These are phyloP conservation scores for Aspergillus hancockii DNA, from an alignment of 495 filamentous ascomycete species.

Conservation along the genomic window DNA sequence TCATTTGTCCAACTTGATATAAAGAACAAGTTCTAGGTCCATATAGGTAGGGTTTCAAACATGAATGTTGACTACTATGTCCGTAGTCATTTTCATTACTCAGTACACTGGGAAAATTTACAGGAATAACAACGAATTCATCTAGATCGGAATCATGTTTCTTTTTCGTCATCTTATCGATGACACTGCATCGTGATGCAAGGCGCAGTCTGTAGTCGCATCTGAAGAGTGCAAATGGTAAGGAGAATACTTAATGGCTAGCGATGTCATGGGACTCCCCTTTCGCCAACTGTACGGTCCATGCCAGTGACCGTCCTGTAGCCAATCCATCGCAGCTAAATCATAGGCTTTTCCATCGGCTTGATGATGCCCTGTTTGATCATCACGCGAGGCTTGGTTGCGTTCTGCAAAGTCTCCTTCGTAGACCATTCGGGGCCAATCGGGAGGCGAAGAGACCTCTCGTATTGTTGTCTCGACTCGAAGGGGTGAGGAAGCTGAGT, in stretches of 20 bases:
- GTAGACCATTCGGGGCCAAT: conserved; percentile 94
- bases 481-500: conserved; percentile 80
- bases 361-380: conserved; percentile 91
- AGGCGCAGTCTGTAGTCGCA: neutral
- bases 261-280: neutral
- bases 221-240: neutral
- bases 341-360: conserved; percentile 78
- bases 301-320: neutral
- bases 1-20: conserved; percentile 10
- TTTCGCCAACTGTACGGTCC: neutral
- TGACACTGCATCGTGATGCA: conserved; percentile 3
- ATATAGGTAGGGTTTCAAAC: neutral
- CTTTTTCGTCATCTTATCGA: neutral
- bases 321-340: conserved; percentile 32
- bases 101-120: neutral
- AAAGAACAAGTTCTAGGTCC: neutral
- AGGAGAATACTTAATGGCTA: neutral
- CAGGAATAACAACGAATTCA: neutral
- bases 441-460: conserved; percentile 80
- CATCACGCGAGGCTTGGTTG: conserved; percentile 88
- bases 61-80: neutral
- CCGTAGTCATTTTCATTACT: neutral
- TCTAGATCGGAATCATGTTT: neutral
- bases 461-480: conserved; percentile 86
- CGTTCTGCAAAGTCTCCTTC: conserved; percentile 86